Evolutionary conservation across 768 basidiomycete species (phyloP).

Genomic region (Pulveroboletus sp.): DNA sequence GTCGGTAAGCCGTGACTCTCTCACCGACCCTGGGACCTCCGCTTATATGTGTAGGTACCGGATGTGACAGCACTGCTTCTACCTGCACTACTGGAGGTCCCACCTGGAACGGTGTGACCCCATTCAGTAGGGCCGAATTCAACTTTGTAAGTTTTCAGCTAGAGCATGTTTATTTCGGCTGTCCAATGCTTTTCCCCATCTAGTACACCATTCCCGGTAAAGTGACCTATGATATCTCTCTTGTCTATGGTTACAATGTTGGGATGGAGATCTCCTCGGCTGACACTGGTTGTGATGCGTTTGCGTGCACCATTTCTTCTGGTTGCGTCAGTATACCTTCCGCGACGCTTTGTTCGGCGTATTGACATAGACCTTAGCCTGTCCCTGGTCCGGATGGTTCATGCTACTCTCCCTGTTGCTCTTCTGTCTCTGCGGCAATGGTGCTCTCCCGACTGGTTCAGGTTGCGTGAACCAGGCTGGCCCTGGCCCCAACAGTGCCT

Average conservation of each 20-base stretch:
- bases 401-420: slow-evolving; percentile 31
- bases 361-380: slow-evolving; percentile 20
- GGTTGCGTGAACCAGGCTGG: slow-evolving; percentile 28
- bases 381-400: slow-evolving; percentile 26
- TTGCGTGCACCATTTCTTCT: slow-evolving; percentile 30
- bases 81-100: slow-evolving; percentile 29
- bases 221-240: slow-evolving; percentile 33
- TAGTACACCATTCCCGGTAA: slow-evolving; percentile 24
- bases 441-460: slow-evolving; percentile 29
- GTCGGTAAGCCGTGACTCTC: slow-evolving; percentile 18
- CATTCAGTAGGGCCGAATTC: slow-evolving; percentile 33
- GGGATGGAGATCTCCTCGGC: slow-evolving; percentile 33
- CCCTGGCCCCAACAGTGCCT: slow-evolving; percentile 29
- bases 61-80: slow-evolving; percentile 21
- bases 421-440: slow-evolving; percentile 22
- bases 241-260: slow-evolving; percentile 34
- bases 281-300: slow-evolving; percentile 23
- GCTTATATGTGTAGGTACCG: slow-evolving; percentile 26
- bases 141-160: slow-evolving; percentile 23
- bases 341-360: background rate
- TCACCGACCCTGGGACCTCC: background rate
- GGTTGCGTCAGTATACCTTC: slow-evolving; percentile 25
- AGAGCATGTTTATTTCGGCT: background rate
- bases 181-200: background rate
- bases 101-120: slow-evolving; percentile 28